Evolutionary conservation across 2,329 filamentous ascomycete genomes (phyloP).

Genomic region (Aquanectria penicillioides): DNA sequence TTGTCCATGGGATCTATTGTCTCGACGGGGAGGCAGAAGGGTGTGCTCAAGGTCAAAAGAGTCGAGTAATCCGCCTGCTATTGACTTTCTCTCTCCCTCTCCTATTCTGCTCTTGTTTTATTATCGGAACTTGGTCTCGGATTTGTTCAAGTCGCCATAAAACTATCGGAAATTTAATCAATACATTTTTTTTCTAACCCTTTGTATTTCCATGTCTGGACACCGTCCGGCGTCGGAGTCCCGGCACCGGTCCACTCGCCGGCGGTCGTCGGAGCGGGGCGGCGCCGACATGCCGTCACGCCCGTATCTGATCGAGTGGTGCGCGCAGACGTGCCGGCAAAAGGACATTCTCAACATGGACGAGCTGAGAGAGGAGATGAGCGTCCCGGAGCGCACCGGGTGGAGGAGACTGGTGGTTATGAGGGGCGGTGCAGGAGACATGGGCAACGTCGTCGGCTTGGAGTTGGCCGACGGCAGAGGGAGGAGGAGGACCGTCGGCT

Average conservation of each 20-base stretch:
- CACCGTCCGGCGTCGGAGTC: conserved; percentile 28
- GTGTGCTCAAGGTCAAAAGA: conserved; percentile 28
- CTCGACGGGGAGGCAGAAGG: conserved; percentile 4
- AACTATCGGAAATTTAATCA: no score
- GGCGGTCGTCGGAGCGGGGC: conserved; percentile 36
- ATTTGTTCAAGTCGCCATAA: no score
- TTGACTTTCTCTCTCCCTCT: no score
- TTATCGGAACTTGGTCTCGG: no score
- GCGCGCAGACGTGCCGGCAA: conserved; percentile 32
- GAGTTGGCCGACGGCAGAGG: conserved; percentile 26
- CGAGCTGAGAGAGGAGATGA: conserved; percentile 33
- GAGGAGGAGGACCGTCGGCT: conserved; percentile 11
- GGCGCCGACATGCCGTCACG: conserved; percentile 20
- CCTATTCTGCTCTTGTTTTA: no score
- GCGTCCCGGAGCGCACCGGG: conserved; percentile 24
- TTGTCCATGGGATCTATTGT: conserved; percentile 31
- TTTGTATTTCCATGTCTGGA: conserved; percentile 28
- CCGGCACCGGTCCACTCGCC: conserved; percentile 27
- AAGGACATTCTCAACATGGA: conserved; percentile 26
- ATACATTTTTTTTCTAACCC: neutral
- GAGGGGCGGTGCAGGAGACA: conserved; percentile 32
- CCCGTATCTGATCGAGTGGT: conserved; percentile 41
- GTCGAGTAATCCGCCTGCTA: no score
- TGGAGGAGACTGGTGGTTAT: conserved; percentile 37
- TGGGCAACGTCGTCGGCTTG: conserved; percentile 29